phyloP scores from a whole-genome alignment of 768 basidiomycete genomes.

The Scleroderma citrinum region DNA sequence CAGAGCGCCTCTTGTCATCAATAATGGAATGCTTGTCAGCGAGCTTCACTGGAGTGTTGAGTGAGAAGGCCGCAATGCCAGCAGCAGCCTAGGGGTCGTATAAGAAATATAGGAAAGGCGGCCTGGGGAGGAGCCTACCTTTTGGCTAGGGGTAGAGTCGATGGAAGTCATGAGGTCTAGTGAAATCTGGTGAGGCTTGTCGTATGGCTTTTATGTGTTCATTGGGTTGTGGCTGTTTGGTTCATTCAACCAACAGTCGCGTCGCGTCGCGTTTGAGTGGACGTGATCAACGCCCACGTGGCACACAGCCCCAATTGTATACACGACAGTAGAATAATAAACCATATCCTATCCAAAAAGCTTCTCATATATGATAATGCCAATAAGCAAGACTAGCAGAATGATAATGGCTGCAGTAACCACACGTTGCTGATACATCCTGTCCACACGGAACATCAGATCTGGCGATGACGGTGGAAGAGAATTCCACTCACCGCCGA shows the following conservation, averaged over 20 bases:
- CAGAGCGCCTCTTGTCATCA: conserved; percentile 17
- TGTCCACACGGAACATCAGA: conserved; percentile 30
- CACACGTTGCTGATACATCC: conserved; percentile 96
- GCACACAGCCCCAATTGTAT: too few relatives aligned
- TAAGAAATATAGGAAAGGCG: conserved; percentile 21
- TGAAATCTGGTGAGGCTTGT: too few relatives aligned
- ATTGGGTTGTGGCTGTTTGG: not conserved
- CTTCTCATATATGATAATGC: conserved; percentile 78
- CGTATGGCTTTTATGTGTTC: conserved; percentile 2
- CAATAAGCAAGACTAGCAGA: conserved; percentile 80
- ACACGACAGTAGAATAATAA: too few relatives aligned
- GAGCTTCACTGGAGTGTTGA: conserved; percentile 33
- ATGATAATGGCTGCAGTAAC: conserved; percentile 82
- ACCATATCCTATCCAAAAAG: conserved; percentile 36
- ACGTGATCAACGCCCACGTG: too few relatives aligned
- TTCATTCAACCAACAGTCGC: not conserved
- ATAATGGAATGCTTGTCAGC: not conserved
- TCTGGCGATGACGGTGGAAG: conserved; percentile 1
- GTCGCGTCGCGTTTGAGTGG: too few relatives aligned
- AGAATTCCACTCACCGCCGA: conserved; percentile 56
- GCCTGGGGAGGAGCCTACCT: conserved; percentile 27
- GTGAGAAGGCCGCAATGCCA: conserved; percentile 30
- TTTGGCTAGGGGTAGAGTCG: conserved; percentile 43
- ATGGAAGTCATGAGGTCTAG: conserved; percentile 22
- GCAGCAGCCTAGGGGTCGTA: conserved; percentile 24